Base-by-base conservation (phyloP, 805 yeast species). In the Ogataea chonburiensis region DNA sequence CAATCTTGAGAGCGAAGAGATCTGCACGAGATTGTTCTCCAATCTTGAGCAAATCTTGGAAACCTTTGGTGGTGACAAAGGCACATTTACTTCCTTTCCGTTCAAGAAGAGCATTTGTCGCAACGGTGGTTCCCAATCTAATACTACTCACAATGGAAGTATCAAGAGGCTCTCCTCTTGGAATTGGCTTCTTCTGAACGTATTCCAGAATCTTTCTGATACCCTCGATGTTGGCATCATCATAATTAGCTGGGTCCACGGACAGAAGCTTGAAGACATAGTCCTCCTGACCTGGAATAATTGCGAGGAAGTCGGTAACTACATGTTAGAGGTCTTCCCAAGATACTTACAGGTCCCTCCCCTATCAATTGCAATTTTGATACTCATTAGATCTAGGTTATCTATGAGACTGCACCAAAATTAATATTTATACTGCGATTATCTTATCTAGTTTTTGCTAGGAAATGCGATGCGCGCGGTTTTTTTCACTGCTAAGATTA, bases 341-440 rank as follows among this genome's bases (percentile, higher is more conserved):
- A 17, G 21, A 17, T 10, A 27, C 30, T 6, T 27, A 27, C 30
- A 71, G 5, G 72, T 68, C 41, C 73, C 73, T 33, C 73, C 73
- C 17, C 55, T 38, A 24, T 50, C 55, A 17, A 43, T 43, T 7
- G 47, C 44, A 21, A 34, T 34, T 13, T 28, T 23, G 17, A 34
- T 28, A 17, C 4, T 17, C 22, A 17, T 28, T 4, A 12, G 5
- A n/a, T n/a, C n/a, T n/a, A 5, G 16, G 15, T 12, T n/a, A 4
- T 24, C 5, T 14, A 9, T 13, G 15, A 8, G 17, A 26, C 11
- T 14, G 19, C n/a, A 15, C 15, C 11, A 9, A 23, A 23, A 6
- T 23, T n/a, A 23, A 23, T 9, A n/a, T n/a, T 23, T n/a, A 9
- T 8, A 23, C 11, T 7, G 13, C 13, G 13, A 6, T n/a, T n/a